These are phyloP conservation scores for Hypoxylon subgilvum DNA, from an alignment of 495 filamentous ascomycete species.

Conservation along the genomic window DNA sequence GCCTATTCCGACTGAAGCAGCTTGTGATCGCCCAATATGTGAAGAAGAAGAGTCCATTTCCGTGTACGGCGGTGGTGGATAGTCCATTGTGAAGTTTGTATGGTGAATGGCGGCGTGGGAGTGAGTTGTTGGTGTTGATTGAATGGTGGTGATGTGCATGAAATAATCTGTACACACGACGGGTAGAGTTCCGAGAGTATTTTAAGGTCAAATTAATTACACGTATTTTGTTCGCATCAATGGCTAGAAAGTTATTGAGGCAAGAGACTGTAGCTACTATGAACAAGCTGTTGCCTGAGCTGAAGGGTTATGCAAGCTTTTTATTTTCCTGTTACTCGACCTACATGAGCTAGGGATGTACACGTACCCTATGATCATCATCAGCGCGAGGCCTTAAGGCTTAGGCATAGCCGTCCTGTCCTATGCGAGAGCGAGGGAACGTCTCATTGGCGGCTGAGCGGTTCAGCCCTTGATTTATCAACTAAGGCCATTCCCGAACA, in stretches of 20 bases:
- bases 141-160: too few relatives aligned
- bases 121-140: not conserved
- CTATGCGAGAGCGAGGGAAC: not conserved
- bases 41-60: conserved; percentile 59
- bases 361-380: too few relatives aligned
- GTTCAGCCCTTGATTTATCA: conserved; percentile 28
- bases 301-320: conserved; percentile 9
- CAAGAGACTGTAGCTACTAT: too few relatives aligned
- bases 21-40: conserved; percentile 33
- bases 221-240: too few relatives aligned
- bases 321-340: conserved; percentile 14
- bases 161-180: too few relatives aligned
- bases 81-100: conserved; percentile 39
- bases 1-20: conserved; percentile 8
- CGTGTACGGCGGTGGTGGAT: conserved; percentile 57
- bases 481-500: too few relatives aligned
- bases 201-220: too few relatives aligned
- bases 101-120: not conserved
- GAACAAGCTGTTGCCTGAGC: conserved; percentile 20
- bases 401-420: too few relatives aligned
- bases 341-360: conserved; percentile 3
- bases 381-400: conserved; percentile 4
- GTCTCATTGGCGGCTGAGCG: conserved; percentile 28
- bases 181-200: too few relatives aligned
- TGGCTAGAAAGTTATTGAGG: too few relatives aligned